Conservation (phyloP, 2,329 filamentous ascomycete species). For the Cryphonectria naterciae region DNA sequence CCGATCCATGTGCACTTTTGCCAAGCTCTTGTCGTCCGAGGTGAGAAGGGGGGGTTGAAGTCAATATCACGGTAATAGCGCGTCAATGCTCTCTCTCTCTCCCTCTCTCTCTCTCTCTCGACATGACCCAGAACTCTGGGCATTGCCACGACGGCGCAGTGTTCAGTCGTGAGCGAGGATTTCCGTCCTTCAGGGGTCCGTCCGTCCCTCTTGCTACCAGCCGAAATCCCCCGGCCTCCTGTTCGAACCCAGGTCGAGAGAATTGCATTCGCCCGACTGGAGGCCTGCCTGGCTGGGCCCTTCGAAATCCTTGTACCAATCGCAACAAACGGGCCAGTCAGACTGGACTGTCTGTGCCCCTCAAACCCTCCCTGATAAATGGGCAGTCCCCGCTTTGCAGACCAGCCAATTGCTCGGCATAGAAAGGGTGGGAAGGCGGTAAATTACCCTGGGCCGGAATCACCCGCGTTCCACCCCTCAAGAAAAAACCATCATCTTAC, state of each 20-base stretch:
- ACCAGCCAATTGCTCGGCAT: neutral
- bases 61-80: neutral
- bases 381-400: neutral
- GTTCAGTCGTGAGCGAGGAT: neutral
- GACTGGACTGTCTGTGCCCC: too few relatives aligned
- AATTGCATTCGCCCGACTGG: neutral
- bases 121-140: neutral
- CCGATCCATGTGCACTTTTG: neutral
- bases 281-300: neutral
- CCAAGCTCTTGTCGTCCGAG: neutral
- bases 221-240: neutral
- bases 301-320: neutral
- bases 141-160: neutral
- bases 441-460: neutral
- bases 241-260: neutral
- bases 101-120: too few relatives aligned
- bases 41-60: neutral
- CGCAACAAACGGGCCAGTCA: neutral
- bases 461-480: neutral
- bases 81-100: neutral
- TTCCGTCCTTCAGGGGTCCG: neutral
- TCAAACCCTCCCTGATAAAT: neutral
- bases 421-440: neutral
- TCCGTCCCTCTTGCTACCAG: neutral
- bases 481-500: neutral